phyloP scores from a whole-genome alignment of 306 rosid genomes.

The Cucumis cinereus region DNA sequence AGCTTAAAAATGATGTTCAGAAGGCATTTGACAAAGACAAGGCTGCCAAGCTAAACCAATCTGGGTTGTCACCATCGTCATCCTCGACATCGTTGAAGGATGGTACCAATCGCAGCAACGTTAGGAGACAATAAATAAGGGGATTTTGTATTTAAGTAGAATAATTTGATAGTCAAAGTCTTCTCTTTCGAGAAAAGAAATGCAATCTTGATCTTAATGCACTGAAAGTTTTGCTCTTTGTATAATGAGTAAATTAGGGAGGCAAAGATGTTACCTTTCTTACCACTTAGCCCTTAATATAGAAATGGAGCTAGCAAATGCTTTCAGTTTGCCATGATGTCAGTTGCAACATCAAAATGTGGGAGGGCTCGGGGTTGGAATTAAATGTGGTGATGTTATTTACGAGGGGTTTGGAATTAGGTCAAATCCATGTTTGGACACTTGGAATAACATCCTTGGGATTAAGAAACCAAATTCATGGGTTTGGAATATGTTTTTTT shows the following conservation, averaged over 20 bases:
- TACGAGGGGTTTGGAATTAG: too few relatives aligned
- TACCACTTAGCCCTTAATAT: neutral
- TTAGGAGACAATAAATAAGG: neutral
- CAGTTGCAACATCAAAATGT: neutral
- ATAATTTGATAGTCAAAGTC: slow-evolving; percentile 4
- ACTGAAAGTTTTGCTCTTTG: neutral
- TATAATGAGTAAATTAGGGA: neutral
- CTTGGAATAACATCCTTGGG: too few relatives aligned
- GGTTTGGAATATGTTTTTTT: too few relatives aligned
- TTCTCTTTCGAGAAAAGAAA: neutral
- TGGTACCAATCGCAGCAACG: slow-evolving; percentile 7
- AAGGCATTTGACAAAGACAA: slow-evolving; percentile 41
- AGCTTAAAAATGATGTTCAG: slow-evolving; percentile 33
- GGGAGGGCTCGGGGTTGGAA: neutral
- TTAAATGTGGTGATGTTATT: neutral
- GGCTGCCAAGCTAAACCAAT: slow-evolving; percentile 22
- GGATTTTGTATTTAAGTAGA: neutral
- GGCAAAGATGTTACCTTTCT: neutral
- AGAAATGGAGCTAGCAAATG: neutral
- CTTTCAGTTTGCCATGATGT: neutral
- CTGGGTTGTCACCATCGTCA: slow-evolving; percentile 22
- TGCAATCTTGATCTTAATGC: neutral
- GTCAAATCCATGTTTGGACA: too few relatives aligned
- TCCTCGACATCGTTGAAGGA: slow-evolving; percentile 20
- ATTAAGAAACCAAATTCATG: too few relatives aligned